Percentiles rank a stretch among this genome's conserved stretches.
phyloP scores from a whole-genome alignment of 2,329 filamentous ascomycete genomes.

The Xylaria sp. region DNA sequence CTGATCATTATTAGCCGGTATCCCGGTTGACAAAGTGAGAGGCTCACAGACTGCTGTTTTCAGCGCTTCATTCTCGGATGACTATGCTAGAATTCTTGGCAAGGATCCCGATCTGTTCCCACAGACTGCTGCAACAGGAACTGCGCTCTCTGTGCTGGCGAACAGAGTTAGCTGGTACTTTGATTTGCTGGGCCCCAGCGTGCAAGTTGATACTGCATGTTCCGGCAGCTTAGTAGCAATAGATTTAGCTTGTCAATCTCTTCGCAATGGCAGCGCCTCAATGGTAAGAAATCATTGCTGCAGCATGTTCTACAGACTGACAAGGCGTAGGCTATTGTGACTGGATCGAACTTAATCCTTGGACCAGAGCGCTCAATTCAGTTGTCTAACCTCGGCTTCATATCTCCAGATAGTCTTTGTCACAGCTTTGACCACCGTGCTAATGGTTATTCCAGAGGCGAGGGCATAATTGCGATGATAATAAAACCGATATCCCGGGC shows the following conservation, averaged over 20 bases:
- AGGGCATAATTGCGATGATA: neutral
- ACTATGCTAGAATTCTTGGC: neutral
- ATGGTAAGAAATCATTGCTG: too few relatives aligned
- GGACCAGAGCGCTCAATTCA: neutral
- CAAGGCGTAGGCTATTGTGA: too few relatives aligned
- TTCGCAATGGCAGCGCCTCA: neutral
- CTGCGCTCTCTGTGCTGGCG: neutral
- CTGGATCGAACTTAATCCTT: too few relatives aligned
- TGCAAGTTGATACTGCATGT: constrained; percentile 16
- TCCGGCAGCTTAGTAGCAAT: constrained; percentile 2
- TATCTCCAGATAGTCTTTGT: constrained; percentile 17
- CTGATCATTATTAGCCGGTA: too few relatives aligned
- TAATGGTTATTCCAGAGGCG: constrained; percentile 20
- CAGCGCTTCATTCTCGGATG: neutral
- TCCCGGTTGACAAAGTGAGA: neutral
- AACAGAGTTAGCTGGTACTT: constrained; percentile 20
- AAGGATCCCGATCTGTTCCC: neutral
- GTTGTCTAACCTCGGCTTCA: neutral
- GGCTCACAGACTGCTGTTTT: neutral
- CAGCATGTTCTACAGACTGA: too few relatives aligned
- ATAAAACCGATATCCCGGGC: neutral
- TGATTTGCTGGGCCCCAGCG: constrained; percentile 15
- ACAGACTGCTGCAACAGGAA: neutral
- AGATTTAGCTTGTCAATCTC: neutral
- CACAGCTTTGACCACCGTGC: constrained; percentile 16